These are phyloP conservation scores for Ogataea zsoltii DNA, from an alignment of 805 yeast genomes.

Conservation along the genomic window DNA sequence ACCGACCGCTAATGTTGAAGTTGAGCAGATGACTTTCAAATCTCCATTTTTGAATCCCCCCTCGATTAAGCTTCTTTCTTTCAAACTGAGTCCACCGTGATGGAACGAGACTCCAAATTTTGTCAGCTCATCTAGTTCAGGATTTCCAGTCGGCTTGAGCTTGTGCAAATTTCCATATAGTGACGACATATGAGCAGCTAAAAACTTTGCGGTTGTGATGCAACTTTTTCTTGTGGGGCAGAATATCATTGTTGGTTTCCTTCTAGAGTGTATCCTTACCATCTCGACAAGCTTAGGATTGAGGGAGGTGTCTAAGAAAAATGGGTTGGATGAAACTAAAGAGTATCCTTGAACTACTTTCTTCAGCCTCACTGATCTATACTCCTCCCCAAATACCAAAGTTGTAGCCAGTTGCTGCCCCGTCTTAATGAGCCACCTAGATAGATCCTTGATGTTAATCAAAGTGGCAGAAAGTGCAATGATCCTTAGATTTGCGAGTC, in stretches of 20 bases:
- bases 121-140: conserved; percentile 27
- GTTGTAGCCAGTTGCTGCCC: conserved; percentile 34
- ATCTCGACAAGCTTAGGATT: conserved; percentile 44
- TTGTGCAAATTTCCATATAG: not conserved
- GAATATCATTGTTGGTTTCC: conserved; percentile 49
- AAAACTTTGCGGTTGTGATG: conserved; percentile 44
- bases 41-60: conserved; percentile 42
- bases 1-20: conserved; percentile 63
- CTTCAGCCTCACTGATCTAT: conserved; percentile 44
- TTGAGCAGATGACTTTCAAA: conserved; percentile 49
- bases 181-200: conserved; percentile 15
- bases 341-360: conserved; percentile 46
- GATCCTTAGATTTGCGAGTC: conserved; percentile 39
- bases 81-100: conserved; percentile 55
- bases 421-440: conserved; percentile 40
- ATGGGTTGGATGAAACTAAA: conserved; percentile 39
- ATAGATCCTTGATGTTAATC: conserved; percentile 50
- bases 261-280: conserved; percentile 38
- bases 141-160: not conserved
- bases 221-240: conserved; percentile 56
- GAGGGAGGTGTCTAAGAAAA: conserved; percentile 46
- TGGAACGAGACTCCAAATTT: conserved; percentile 50
- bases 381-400: conserved; percentile 47
- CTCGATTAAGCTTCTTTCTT: conserved; percentile 50
- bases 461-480: conserved; percentile 55